These are phyloP conservation scores for Claviceps africana DNA, from an alignment of 2,329 filamentous ascomycete genomes.

Conservation along the genomic window DNA sequence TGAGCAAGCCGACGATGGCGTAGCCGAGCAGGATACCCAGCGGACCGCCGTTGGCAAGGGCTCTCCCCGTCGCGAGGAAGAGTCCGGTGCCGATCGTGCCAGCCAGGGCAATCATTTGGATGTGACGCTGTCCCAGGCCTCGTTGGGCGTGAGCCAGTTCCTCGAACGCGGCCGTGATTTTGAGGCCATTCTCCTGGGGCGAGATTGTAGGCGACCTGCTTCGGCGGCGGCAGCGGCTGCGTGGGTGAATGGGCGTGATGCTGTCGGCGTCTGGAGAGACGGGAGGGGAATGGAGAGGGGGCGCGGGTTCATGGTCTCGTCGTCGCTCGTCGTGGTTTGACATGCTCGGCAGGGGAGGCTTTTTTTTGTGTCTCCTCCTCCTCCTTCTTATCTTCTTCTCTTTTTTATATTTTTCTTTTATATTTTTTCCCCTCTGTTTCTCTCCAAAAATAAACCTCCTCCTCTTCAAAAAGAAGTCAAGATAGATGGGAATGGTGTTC, in stretches of 20 bases:
- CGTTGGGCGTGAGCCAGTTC: constrained; percentile 3
- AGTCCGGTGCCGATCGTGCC: constrained; percentile 45
- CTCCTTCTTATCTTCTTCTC: too few species aligned
- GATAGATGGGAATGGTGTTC: too few species aligned
- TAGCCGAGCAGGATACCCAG: constrained; percentile 32
- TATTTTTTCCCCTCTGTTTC: too few species aligned
- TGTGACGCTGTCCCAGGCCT: constrained; percentile 22
- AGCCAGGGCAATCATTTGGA: constrained; percentile 37
- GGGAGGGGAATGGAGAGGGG: background rate
- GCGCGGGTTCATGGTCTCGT: background rate
- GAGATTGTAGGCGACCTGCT: background rate
- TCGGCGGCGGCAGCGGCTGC: too few species aligned
- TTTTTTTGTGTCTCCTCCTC: too few species aligned
- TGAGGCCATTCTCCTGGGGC: background rate
- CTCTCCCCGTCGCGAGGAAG: constrained; percentile 53
- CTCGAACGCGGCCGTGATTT: constrained; percentile 3
- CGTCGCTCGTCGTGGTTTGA: background rate
- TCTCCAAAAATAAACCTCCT: too few species aligned
- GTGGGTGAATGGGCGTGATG: background rate
- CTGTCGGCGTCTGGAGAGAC: background rate
- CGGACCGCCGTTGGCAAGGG: constrained; percentile 48
- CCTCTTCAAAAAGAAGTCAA: too few species aligned
- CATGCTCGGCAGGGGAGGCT: background rate
- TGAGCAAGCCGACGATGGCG: constrained; percentile 41
- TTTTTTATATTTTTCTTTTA: too few species aligned